Evolutionary conservation across 805 yeast genomes (phyloP).

Genomic region (Metschnikowia anglica): DNA sequence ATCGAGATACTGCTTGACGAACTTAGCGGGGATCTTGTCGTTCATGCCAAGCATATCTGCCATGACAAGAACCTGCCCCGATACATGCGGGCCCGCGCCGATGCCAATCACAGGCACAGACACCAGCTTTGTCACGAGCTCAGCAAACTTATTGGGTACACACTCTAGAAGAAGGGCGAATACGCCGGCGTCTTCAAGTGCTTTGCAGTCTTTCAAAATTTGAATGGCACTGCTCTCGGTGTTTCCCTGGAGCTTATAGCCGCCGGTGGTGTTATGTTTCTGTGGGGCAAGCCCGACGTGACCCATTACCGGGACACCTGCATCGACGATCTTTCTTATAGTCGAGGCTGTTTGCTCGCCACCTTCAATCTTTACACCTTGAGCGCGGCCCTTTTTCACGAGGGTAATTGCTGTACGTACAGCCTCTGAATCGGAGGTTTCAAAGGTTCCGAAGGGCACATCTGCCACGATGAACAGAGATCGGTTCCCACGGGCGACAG

Average conservation of each 20-base stretch:
- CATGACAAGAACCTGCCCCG: slow-evolving; percentile 89
- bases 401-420: slow-evolving; percentile 54
- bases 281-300: slow-evolving; percentile 95
- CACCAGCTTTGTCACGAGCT: slow-evolving; percentile 57
- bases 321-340: slow-evolving; percentile 52
- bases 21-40: slow-evolving; percentile 50
- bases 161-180: slow-evolving; percentile 80
- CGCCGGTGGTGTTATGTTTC: slow-evolving; percentile 72
- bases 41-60: slow-evolving; percentile 80
- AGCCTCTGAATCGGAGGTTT: slow-evolving; percentile 62
- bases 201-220: slow-evolving; percentile 64
- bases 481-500: slow-evolving; percentile 71
- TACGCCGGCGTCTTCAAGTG: slow-evolving; percentile 73
- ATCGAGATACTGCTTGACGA: slow-evolving; percentile 69
- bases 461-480: slow-evolving; percentile 76
- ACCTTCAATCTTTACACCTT: slow-evolving; percentile 86
- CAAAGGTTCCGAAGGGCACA: slow-evolving; percentile 86
- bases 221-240: slow-evolving; percentile 51
- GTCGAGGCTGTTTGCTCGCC: slow-evolving; percentile 55
- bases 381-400: slow-evolving; percentile 54
- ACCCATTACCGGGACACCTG: slow-evolving; percentile 88
- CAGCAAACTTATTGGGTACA: slow-evolving; percentile 72
- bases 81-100: slow-evolving; percentile 84
- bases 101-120: slow-evolving; percentile 87
- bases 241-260: slow-evolving; percentile 84